Evolutionary conservation across 1,284 basidiomycete genomes (phyloP).

Genomic region (Agaricales sp.): DNA sequence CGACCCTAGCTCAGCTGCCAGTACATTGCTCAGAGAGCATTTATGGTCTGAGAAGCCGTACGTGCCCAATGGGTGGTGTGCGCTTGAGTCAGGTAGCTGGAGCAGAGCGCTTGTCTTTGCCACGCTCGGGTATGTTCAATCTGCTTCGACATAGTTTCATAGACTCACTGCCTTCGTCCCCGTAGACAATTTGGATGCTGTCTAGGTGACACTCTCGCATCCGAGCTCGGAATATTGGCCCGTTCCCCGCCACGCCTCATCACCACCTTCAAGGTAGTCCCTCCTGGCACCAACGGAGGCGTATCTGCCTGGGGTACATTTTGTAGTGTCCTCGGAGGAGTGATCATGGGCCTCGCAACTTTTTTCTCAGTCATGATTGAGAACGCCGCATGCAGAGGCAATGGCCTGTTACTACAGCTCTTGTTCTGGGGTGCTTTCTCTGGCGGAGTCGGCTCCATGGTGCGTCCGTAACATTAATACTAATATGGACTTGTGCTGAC

Average conservation of each 20-base stretch:
- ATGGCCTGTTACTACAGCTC: constrained; percentile 30
- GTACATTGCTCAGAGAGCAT: constrained; percentile 13
- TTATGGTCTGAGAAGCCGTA: constrained; percentile 15
- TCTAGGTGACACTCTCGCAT: constrained; percentile 71
- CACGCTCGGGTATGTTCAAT: constrained; percentile 65
- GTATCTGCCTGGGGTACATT: constrained; percentile 69
- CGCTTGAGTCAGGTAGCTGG: constrained; percentile 1
- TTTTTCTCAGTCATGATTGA: constrained; percentile 52
- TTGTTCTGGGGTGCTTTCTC: constrained; percentile 50
- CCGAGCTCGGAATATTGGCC: constrained; percentile 80
- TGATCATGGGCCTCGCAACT: constrained; percentile 57
- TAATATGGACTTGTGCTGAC: background rate
- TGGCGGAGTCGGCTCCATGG: constrained; percentile 70
- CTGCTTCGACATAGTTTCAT: no score
- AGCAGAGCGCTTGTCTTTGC: constrained; percentile 50
- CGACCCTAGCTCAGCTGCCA: background rate
- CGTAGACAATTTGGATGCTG: constrained; percentile 76
- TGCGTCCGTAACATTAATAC: constrained; percentile 23
- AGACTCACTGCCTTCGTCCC: background rate
- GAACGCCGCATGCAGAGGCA: constrained; percentile 37
- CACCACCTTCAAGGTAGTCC: constrained; percentile 64
- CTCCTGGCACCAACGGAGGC: constrained; percentile 89
- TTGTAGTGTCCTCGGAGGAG: constrained; percentile 68
- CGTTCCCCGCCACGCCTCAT: constrained; percentile 58
- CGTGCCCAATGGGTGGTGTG: constrained; percentile 7